Base-by-base conservation (phyloP, 192 early-diverging fungal species). In the Backusella tarrabulga region DNA sequence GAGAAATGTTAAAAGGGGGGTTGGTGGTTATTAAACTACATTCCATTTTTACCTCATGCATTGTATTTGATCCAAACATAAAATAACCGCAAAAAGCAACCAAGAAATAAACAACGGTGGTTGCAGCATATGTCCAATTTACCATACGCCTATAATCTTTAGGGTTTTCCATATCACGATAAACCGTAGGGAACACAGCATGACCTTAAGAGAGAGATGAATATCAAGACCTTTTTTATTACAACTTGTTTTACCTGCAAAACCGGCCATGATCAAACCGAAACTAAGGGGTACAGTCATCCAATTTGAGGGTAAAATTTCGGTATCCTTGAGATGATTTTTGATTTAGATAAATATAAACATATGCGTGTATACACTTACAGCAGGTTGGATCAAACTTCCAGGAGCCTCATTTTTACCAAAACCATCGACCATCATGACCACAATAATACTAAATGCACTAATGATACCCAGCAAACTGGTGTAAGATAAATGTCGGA, bases 161-260 rank as follows among this genome's bases (percentile, higher is more conserved):
- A 9, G 88, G 88, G 21, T 81, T 80, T 21, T 84, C 84, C 89
- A 94, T 91, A 79, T 94, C 93, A 23, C 87, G 80, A 77, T 92
- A 90, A 12, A 94, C 85, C 0, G 84, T 81, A n/a, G 93, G 93
- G 54, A 92, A 90, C 4, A 94, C 88, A 17, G 90, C 88, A 77
- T 93, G 91, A 34, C 71, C 56, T 63, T 60, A 26, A 56, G 2
- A 32, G 29, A 21, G 9, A 12, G 19, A 26, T 63, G 26, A 29
- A 63, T 63, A 29, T 0, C 8, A 21, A 23, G 2, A 40, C 38
- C 36, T 50, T 6, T 50, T 50, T 50, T 50, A 4, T 50, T 50
- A 50, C 19, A n/a, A 50, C 46, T n/a, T 50, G 6, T 50, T 60
- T 60, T 60, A 46, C 89, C 90, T 66, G 86, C 85, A 69, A 91